Percentiles rank a stretch among this genome's conserved stretches.
phyloP scores from a whole-genome alignment of 768 basidiomycete species.

The Boletus barrowsii region DNA sequence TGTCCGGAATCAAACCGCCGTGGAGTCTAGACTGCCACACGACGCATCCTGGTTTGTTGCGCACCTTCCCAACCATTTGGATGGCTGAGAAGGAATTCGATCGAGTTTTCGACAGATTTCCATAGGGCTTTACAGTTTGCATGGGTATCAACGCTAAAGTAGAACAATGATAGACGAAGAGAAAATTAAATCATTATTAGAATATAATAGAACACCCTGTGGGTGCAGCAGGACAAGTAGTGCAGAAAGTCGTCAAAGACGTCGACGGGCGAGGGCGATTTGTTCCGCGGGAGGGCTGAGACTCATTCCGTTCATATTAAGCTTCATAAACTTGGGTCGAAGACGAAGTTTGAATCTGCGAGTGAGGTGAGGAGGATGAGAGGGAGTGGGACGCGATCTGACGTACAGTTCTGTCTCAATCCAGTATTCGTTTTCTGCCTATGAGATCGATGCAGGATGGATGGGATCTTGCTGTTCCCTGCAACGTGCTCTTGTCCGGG shows the following conservation, averaged over 20 bases:
- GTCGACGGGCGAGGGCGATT: slow-evolving; percentile 67
- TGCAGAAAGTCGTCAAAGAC: slow-evolving; percentile 79
- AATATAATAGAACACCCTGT: no score
- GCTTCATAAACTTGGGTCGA: slow-evolving; percentile 72
- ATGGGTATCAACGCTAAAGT: slow-evolving; percentile 79
- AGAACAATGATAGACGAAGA: no score
- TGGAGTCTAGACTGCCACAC: slow-evolving; percentile 68
- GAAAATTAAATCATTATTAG: no score
- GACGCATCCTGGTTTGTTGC: slow-evolving; percentile 76
- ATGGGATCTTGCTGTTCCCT: slow-evolving; percentile 81
- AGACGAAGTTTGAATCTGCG: slow-evolving; percentile 76
- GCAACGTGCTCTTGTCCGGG: slow-evolving; percentile 85
- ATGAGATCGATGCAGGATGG: slow-evolving; percentile 67
- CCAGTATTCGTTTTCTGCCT: slow-evolving; percentile 78
- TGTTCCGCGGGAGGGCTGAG: slow-evolving; percentile 63
- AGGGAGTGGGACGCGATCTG: neutral
- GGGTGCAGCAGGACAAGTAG: slow-evolving; percentile 72
- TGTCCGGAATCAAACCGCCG: slow-evolving; percentile 72
- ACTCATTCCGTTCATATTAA: slow-evolving; percentile 83
- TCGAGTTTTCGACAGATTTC: slow-evolving; percentile 64
- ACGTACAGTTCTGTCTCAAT: slow-evolving; percentile 71
- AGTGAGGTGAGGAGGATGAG: neutral
- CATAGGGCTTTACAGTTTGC: slow-evolving; percentile 69
- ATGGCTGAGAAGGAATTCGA: slow-evolving; percentile 75
- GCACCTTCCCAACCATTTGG: slow-evolving; percentile 85